Base-by-base conservation (phyloP, 805 yeast species). In the Candida alai region DNA sequence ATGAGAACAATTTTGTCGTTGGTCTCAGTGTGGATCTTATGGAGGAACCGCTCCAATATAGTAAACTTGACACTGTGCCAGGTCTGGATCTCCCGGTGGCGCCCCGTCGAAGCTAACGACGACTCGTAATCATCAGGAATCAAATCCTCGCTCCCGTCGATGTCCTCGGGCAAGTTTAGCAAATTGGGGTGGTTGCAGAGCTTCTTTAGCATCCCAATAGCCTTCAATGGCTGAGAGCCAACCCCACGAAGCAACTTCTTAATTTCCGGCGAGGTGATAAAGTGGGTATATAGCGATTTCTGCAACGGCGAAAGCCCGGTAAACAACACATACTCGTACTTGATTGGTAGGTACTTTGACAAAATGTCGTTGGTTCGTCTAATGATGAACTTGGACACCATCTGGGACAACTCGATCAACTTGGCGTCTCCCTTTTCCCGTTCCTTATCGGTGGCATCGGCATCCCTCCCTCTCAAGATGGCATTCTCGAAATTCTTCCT, bases 281-380 rank as follows among this genome's bases (percentile, higher is more conserved):
- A 85, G 44, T 80, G 81, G 34, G 74, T 65, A 52, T 93, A 93
- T 2, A 93, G 57, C 1, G 68, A 58, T 32, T 66, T 61, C 58
- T 93, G 98, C 60, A 89, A 71, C 0, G 85, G 86, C 2, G 90
- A 73, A 36, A 93, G 62, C 27, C 80, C 81, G 41, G 93, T 88
- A 56, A 90, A 93, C n/a, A 93, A 84, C 15, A 93, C 97, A 58
- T 93, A 95, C 56, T 93, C 98, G 54, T 88, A 89, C 58, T 93
- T 93, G 42, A 94, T 86, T 0, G 98, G 98, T 40, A 93, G 68
- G 52, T 93, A 93, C 58, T 93, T 90, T 19, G 96, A 82, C 36
- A 93, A 66, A 48, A 93, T 85, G 57, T 93, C 98, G 62, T 93
- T 93, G 1, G 97, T 88, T 52, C 98, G 78, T 54, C 98, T 74